phyloP scores from a whole-genome alignment of 1,284 basidiomycete genomes.

The Ceratobasidium sp. region DNA sequence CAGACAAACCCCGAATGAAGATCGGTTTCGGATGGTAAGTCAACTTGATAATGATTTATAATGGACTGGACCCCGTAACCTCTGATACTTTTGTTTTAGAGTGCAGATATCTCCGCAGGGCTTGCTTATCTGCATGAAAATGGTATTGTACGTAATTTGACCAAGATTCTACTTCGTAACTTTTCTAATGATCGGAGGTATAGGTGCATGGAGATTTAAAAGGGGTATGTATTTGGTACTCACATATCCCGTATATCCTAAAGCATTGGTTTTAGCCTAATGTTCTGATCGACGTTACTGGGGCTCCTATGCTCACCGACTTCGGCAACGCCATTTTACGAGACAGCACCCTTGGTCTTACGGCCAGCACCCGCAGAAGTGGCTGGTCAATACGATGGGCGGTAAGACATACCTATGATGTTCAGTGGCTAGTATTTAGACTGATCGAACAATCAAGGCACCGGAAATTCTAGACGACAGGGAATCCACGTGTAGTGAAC shows the following conservation, averaged over 20 bases:
- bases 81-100: background rate
- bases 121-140: conserved; percentile 1
- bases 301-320: conserved; percentile 10
- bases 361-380: background rate
- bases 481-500: background rate
- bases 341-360: conserved; percentile 1
- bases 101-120: background rate
- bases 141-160: conserved; percentile 7
- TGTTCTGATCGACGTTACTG: background rate
- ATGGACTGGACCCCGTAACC: too few relatives aligned
- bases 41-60: background rate
- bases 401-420: background rate
- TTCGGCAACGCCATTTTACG: conserved; percentile 5
- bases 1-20: background rate
- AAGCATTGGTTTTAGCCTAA: background rate
- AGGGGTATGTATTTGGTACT: background rate
- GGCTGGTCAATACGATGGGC: background rate
- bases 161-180: background rate
- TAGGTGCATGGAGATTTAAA: conserved; percentile 18
- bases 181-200: background rate
- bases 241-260: background rate
- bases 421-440: background rate
- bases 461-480: background rate
- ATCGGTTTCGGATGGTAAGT: background rate
- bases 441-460: background rate